Evolutionary conservation across 371 early-diverging fungal genomes (phyloP).

Genomic region (Dichotomocladium elegans): DNA sequence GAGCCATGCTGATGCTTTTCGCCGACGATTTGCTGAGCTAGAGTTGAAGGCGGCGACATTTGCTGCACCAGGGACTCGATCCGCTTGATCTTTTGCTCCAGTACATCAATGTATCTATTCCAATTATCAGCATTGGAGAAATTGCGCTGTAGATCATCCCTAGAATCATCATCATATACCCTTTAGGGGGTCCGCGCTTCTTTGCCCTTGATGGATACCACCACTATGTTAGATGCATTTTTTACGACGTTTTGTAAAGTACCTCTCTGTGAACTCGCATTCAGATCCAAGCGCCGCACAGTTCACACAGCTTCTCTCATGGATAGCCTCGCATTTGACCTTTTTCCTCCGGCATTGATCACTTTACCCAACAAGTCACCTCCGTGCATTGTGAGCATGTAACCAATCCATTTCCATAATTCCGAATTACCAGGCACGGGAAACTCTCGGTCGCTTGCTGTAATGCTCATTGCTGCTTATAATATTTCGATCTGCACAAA

Average conservation of each 20-base stretch:
- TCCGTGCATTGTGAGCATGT: too few species aligned
- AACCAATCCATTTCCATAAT: too few species aligned
- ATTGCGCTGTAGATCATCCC: not conserved
- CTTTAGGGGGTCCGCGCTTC: constrained; percentile 38
- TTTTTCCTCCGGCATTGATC: constrained; percentile 38
- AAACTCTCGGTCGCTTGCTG: too few species aligned
- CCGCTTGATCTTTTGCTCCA: constrained; percentile 37
- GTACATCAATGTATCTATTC: constrained; percentile 38
- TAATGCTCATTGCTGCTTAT: too few species aligned
- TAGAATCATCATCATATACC: constrained; percentile 1
- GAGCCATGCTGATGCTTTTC: constrained; percentile 1
- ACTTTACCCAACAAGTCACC: too few species aligned
- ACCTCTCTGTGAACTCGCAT: constrained; percentile 23
- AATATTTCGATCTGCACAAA: too few species aligned
- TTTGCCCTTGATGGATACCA: constrained; percentile 13
- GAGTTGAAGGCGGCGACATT: not conserved
- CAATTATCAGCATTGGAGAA: not conserved
- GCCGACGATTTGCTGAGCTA: constrained; percentile 9
- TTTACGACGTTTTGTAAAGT: too few species aligned
- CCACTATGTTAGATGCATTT: not conserved
- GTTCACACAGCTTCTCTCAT: constrained; percentile 24
- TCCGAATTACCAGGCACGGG: too few species aligned
- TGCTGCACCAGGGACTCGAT: constrained; percentile 19
- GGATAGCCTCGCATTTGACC: constrained; percentile 26
- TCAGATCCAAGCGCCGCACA: constrained; percentile 21